A percentile compares a stretch with the other conserved stretches of the same genome.
phyloP scores from a whole-genome alignment of 495 filamentous ascomycete genomes.

The Penicillium turbatum region DNA sequence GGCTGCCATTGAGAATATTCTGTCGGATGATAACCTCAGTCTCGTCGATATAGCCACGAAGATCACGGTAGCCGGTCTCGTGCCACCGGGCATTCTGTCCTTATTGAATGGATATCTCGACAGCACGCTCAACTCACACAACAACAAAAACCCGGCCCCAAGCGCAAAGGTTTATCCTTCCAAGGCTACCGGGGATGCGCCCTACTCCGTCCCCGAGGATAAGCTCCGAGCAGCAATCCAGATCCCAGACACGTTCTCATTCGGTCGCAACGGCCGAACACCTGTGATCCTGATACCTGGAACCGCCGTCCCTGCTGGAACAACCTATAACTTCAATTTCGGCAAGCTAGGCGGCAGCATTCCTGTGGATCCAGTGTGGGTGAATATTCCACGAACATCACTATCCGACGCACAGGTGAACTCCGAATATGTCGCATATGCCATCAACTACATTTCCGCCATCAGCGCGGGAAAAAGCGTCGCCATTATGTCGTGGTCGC shows the following conservation, averaged over 20 bases:
- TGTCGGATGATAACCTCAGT: not conserved
- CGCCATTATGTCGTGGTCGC: conserved; percentile 45
- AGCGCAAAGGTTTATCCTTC: conserved; percentile 21
- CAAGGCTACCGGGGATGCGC: conserved; percentile 32
- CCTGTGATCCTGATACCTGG: conserved; percentile 39
- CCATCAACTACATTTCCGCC: conserved; percentile 39
- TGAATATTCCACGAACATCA: conserved; percentile 43
- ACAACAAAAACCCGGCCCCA: conserved; percentile 10
- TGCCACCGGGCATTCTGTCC: conserved; percentile 11
- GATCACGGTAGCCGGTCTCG: conserved; percentile 10
- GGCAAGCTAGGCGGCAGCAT: conserved; percentile 33
- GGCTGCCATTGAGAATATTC: not conserved
- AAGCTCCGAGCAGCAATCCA: conserved; percentile 38
- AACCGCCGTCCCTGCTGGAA: conserved; percentile 38
- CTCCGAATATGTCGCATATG: conserved; percentile 40
- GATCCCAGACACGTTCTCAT: conserved; percentile 39
- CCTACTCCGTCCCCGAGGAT: conserved; percentile 36
- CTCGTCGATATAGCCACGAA: conserved; percentile 8
- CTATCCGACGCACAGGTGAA: conserved; percentile 41
- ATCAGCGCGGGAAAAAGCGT: conserved; percentile 28
- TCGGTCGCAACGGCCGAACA: conserved; percentile 15
- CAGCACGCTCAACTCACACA: conserved; percentile 13
- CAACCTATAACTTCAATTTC: conserved; percentile 39
- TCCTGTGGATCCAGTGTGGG: conserved; percentile 43
- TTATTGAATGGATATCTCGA: conserved; percentile 15